phyloP scores from a whole-genome alignment of 768 basidiomycete species.

The Krasilnikovozyma curviuscula region DNA sequence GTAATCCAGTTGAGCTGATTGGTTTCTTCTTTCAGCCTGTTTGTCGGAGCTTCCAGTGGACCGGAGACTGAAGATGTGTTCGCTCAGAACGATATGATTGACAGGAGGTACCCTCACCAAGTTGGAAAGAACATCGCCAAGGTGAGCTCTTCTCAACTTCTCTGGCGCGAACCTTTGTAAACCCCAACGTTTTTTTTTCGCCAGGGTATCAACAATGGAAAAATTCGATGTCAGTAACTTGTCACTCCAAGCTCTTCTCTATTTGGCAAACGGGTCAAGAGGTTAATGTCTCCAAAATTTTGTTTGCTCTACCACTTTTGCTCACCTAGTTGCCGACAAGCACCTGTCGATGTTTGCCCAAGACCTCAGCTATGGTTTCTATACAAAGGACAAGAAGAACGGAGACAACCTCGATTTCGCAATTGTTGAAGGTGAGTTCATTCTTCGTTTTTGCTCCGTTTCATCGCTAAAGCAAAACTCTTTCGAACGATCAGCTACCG shows the following conservation, averaged over 20 bases:
- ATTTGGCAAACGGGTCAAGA: not conserved
- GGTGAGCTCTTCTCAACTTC: too few relatives aligned
- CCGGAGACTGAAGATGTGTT: conserved; percentile 19
- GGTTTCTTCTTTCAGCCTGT: too few relatives aligned
- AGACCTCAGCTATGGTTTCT: conserved; percentile 18
- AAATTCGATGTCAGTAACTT: conserved; percentile 12
- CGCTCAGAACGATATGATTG: conserved; percentile 15
- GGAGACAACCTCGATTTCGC: conserved; percentile 21
- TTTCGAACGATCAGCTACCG: conserved; percentile 17
- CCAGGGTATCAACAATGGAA: conserved; percentile 20
- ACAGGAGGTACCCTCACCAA: conserved; percentile 19
- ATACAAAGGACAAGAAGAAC: conserved; percentile 16
- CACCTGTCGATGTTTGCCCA: conserved; percentile 16
- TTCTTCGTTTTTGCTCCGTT: too few relatives aligned
- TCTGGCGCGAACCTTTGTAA: too few relatives aligned
- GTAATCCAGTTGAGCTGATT: too few relatives aligned
- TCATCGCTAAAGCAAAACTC: conserved; percentile 10
- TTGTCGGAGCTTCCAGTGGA: conserved; percentile 8
- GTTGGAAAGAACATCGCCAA: conserved; percentile 20
- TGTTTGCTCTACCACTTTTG: too few relatives aligned
- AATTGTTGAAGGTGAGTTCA: conserved; percentile 20
- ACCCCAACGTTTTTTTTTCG: too few relatives aligned
- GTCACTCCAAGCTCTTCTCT: not conserved
- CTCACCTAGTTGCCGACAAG: conserved; percentile 13
- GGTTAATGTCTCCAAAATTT: not conserved